phyloP scores from a whole-genome alignment of 495 filamentous ascomycete species.

The Xanthoparmelia taractica region DNA sequence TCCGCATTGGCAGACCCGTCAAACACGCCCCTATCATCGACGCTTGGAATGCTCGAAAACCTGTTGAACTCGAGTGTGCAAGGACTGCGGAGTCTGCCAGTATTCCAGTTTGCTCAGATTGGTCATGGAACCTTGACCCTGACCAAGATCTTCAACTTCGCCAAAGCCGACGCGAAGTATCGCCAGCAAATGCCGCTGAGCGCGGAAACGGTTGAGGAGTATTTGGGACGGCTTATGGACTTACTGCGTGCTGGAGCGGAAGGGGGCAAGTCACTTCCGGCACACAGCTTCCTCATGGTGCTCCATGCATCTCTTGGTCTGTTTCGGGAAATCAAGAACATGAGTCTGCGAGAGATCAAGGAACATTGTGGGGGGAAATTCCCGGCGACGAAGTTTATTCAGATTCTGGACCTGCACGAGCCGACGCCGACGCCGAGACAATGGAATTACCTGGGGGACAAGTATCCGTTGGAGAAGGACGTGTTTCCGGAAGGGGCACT shows the following conservation, averaged over 20 bases:
- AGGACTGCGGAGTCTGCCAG: conserved; percentile 61
- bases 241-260: conserved; percentile 59
- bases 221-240: conserved; percentile 58
- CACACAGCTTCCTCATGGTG: conserved; percentile 70
- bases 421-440: conserved; percentile 9
- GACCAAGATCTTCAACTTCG: conserved; percentile 80
- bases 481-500: conserved; percentile 26
- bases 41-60: conserved; percentile 66
- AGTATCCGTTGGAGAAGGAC: conserved; percentile 15
- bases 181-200: conserved; percentile 69
- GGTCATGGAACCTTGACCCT: conserved; percentile 78
- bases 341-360: conserved; percentile 6
- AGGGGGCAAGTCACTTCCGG: conserved; percentile 57
- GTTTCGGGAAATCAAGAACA: conserved; percentile 41
- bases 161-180: conserved; percentile 58
- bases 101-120: conserved; percentile 68
- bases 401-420: conserved; percentile 16
- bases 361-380: conserved; percentile 6
- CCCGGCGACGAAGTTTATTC: conserved; percentile 10
- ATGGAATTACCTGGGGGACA: conserved; percentile 1
- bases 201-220: conserved; percentile 65
- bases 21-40: conserved; percentile 59
- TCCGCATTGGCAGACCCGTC: conserved; percentile 3
- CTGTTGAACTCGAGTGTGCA: conserved; percentile 55
- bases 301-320: conserved; percentile 64